These are phyloP conservation scores for Petrea volubilis DNA, from an alignment of 257 asterid genomes.

Conservation along the genomic window DNA sequence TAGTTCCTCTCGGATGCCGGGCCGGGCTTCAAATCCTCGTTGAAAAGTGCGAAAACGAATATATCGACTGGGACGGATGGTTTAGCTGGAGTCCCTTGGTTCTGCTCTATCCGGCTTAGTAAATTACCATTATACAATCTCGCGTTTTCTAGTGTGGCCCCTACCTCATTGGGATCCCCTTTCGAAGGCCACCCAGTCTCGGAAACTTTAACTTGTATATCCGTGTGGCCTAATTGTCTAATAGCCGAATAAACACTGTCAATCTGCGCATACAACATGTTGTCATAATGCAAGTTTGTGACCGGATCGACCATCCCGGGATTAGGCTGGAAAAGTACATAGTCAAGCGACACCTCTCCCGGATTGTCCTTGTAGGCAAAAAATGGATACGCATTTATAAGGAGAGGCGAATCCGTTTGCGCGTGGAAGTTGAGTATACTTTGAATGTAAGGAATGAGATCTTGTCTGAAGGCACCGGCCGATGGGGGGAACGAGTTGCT, in stretches of 20 bases:
- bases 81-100: conserved; percentile 78
- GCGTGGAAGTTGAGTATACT: conserved; percentile 60
- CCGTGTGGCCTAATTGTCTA: conserved; percentile 50
- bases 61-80: conserved; percentile 69
- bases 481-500: conserved; percentile 79
- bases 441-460: conserved; percentile 45
- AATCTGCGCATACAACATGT: conserved; percentile 89
- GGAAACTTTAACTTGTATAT: conserved; percentile 61
- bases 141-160: conserved; percentile 83
- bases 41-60: conserved; percentile 84
- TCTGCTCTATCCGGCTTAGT: conserved; percentile 46
- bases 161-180: conserved; percentile 70
- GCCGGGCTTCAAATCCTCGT: conserved; percentile 85
- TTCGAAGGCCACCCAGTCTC: conserved; percentile 98
- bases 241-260: conserved; percentile 84
- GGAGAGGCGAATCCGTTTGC: conserved; percentile 61
- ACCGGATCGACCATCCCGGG: conserved; percentile 58
- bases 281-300: conserved; percentile 70
- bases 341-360: conserved; percentile 46
- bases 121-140: conserved; percentile 63
- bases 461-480: conserved; percentile 57
- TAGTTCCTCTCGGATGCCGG: conserved; percentile 93
- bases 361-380: conserved; percentile 83
- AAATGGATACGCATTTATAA: conserved; percentile 87
- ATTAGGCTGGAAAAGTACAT: conserved; percentile 79